A percentile compares a stretch with the other conserved stretches of the same genome.
phyloP scores from a whole-genome alignment of 1,139 yeast genomes.

The Protomyces pachydermus region DNA sequence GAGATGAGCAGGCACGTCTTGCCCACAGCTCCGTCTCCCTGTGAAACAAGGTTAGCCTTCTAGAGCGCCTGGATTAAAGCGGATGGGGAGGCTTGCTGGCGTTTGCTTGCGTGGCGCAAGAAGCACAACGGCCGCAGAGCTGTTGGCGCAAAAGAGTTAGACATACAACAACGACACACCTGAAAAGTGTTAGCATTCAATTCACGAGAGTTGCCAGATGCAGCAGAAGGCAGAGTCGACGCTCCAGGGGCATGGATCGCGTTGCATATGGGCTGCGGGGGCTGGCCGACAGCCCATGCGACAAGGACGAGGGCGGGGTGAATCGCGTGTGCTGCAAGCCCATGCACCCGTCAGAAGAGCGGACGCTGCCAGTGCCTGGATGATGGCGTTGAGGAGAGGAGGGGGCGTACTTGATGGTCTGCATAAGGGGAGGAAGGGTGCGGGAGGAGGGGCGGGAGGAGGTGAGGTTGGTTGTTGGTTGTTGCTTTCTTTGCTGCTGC shows the following conservation, averaged over 20 bases:
- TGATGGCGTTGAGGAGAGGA: too few species aligned
- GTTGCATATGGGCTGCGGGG: too few species aligned
- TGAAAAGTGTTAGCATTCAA: neutral
- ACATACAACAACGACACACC: conserved; percentile 1
- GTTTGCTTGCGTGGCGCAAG: neutral
- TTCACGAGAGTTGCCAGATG: too few species aligned
- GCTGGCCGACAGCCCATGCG: neutral
- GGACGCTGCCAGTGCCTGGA: neutral
- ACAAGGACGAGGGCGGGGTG: neutral
- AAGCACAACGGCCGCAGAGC: neutral
- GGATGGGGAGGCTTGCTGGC: neutral
- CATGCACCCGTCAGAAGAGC: neutral
- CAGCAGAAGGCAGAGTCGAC: too few species aligned
- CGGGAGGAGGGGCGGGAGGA: neutral
- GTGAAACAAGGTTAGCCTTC: conserved; percentile 46
- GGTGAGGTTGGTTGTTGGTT: neutral
- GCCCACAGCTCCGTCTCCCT: conserved; percentile 98
- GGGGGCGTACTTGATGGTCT: neutral
- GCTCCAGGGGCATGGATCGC: too few species aligned
- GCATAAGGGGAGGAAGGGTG: neutral
- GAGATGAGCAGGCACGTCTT: conserved; percentile 87
- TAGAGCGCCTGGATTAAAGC: neutral
- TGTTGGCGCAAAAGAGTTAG: neutral
- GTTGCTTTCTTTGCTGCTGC: too few species aligned
- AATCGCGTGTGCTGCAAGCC: neutral